Base-by-base conservation (phyloP, 768 basidiomycete genomes). In the Hygrocybe punicea region DNA sequence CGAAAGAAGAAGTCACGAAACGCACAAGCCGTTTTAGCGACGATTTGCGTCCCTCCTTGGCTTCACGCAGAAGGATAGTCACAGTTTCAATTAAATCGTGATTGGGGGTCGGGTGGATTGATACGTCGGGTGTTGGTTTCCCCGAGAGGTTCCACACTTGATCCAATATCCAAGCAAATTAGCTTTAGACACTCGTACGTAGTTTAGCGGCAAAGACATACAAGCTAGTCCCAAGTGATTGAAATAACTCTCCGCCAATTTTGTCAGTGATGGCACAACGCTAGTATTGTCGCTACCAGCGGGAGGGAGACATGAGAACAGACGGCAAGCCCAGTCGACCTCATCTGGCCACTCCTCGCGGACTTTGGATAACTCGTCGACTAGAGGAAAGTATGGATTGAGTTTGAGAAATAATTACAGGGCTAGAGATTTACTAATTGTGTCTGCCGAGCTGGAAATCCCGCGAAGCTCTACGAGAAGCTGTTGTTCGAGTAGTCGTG, bases 271-370 rank as follows among this genome's bases (percentile, higher is more conserved):
- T 25, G 3, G 47, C 17, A 48, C 19, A 23, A 48, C 25, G 23
- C 47, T 48, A 14, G 47, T 29, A 6, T 21, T 29, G 25, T 29
- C 47, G 47, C 23, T 16, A 25, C 19, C 23, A 16, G 14, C n/a
- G 25, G 47, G 47, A 21, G 47, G 47, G 47, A 48, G 47, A 48
- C 47, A 48, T 17, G 17, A 16, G 25, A 23, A 48, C 17, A 48
- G 47, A 29, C 47, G 47, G 47, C 47, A 29, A 21, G 47, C 47
- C 47, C 47, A 48, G 47, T 48, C 47, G 47, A 14, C 47, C 25
- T 14, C 47, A 21, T 48, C 47, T 48, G 47, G 47, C 47, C 19
- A 29, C 25, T 21, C 47, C 14, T 42, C 40, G 16, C 40, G 40
- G 47, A 17, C 14, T 21, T 21, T 29, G 14, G 47, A 17, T 17